Evolutionary conservation across 2,329 filamentous ascomycete species (phyloP), one percentile per base, ranked within the genome.

Genomic region (Aspergillus japonicus): DNA sequence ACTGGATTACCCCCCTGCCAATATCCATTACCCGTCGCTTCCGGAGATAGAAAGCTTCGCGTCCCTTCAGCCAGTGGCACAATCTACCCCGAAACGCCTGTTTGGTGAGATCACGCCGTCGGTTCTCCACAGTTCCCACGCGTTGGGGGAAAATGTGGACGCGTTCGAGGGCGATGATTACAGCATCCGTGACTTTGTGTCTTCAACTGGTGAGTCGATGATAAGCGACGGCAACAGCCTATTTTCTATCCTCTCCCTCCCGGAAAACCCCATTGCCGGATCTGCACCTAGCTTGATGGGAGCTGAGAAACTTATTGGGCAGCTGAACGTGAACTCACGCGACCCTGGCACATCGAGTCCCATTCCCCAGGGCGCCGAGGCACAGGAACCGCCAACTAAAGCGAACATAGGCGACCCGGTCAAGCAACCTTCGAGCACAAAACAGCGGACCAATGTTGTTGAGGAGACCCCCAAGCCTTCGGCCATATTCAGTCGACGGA

Each of bases 31-130:
- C 63, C 79, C 78, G 31, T 76, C 72, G n/a, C 71, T 81, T 23
- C 78, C 78, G 1, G 66, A 71, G 26, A 67, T 77, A 16, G 72
- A 74, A 48, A 77, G 74, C 55, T 73, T 76, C 39, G 63, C 71
- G 48, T 66, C 72, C 19, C 58, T 64, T 12, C 70, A 69, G 39
- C 63, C 66, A 12, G 55, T 63, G 51, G 62, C 68, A 35, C 66
- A 71, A 31, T 61, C 65, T 35, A 66, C 72, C 50, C 67, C 72
- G n/a, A 66, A 74, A 60, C 83, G 82, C 53, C 75, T 88, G 5
- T 88, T 88, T 68, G 86, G 86, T 12, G 86, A 88, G 69, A 84
- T 88, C 62, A 82, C 81, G 11, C 73, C 79, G 29, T 85, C 84
- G 21, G 81, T 81, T 11, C 67, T 87, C 14, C 75, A 78, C 53